Base-by-base conservation (phyloP, 2,329 filamentous ascomycete species). In the Neofusicoccum ribis region DNA sequence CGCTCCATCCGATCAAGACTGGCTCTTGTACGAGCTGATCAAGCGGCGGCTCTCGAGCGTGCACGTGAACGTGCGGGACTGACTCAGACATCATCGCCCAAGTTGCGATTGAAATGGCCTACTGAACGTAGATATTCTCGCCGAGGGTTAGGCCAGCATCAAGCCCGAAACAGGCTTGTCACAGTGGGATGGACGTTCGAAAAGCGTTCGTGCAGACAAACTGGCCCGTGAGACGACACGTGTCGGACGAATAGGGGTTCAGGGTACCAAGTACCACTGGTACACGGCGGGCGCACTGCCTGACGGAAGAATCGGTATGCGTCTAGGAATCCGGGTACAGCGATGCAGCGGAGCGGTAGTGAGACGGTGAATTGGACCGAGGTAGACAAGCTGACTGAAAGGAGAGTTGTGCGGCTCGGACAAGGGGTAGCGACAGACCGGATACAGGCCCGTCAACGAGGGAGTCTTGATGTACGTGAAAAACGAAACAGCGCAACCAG, bases 201-300 rank as follows among this genome's bases (percentile, higher is more conserved):
- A 41, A 7, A 56, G 51, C 27, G 27, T 31, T 31, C 27, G 27
- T 31, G 51, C 51, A 36, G 51, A 56, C 51, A 27, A 36, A 36
- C 36, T 43, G 51, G 31, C 51, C 36, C 36, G 51, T 36, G 41
- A 58, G 52, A 58, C 52, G 52, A n/a, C 37, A 58, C 39, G 39
- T 39, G 51, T 56, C 20, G 51, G 51, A 41, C 51, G 14, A 27
- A 36, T 31, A 56, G 50, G 31, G 14, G n/a, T 39, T 31, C 31
- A 3, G 4, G n/a, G 17, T 36, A 15, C 51, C 51, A 58, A 17
- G 37, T 44, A 58, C 52, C 44, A 58, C 52, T 14, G 52, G 52
- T 44, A 58, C 17, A 15, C 39, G n/a, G n/a, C 39, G 37, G 17
- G 23, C 41, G 39, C 54, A 36, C 54, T 36, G 39, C 23, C 39